Evolutionary conservation across 306 rosid genomes (phyloP), one percentile per base, ranked within the genome.

Genomic region (Crotalaria pallida): DNA sequence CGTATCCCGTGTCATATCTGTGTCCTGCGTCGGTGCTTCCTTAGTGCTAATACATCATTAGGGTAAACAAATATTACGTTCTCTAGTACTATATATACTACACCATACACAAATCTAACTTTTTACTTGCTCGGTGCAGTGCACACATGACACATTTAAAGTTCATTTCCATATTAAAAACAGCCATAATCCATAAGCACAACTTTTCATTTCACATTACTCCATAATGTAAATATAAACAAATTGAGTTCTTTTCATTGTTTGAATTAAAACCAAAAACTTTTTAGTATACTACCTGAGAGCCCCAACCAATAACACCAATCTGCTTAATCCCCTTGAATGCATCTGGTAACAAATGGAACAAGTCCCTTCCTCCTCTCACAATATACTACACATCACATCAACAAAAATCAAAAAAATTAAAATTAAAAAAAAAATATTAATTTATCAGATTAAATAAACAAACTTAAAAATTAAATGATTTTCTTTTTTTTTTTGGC

Each of bases 271-370:
- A n/a, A n/a, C n/a, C n/a, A 5, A 31, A 31, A 31, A 4, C 36
- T 31, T 8, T 31, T 6, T 31, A 11, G 0, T 12, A 11, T 12
- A 10, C 16, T 21, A 94, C 99, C 99, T 94, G 99, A 0, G 99
- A 94, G 64, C 99, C 99, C 99, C 99, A 94, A 50, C 99, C 99
- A 22, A 94, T 94, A 43, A 94, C 99, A 73, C 99, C 99, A 77
- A 94, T 94, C 85, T 94, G 88, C 87, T 84, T 91, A 72, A 94
- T 87, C 21, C 96, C 97, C 85, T 91, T 94, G 79, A 94, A 84
- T 15, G 99, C 88, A 69, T 85, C 99, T 0, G 87, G 96, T 82
- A 94, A 81, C 78, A 94, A 65, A 79, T 72, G 89, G 81, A 94
- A 94, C 83, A 94, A 80, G 79, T 94, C 88, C 43, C 99, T 87